Percentiles rank a stretch among this genome's conserved stretches.
phyloP scores from a whole-genome alignment of 1,284 basidiomycete genomes.

The Cryptococcus sp. region DNA sequence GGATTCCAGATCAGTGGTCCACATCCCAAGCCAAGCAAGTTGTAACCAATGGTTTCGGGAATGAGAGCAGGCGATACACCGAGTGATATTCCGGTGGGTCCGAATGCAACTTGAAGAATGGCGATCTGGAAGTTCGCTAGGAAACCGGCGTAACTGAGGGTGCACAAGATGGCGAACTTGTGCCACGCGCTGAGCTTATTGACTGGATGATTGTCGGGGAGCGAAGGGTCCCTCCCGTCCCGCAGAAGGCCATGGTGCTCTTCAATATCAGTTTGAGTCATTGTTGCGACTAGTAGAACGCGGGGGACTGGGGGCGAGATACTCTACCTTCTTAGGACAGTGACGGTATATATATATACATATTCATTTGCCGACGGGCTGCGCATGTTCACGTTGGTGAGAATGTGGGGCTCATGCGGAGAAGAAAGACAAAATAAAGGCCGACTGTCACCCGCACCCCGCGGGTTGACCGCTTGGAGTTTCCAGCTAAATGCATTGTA shows the following conservation, averaged over 20 bases:
- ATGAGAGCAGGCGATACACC: slow-evolving; percentile 32
- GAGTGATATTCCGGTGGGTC: slow-evolving; percentile 31
- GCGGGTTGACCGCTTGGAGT: too few relatives aligned
- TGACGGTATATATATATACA: too few relatives aligned
- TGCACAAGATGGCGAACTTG: slow-evolving; percentile 42
- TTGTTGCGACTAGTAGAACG: not conserved
- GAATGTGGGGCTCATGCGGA: too few relatives aligned
- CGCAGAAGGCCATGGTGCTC: not conserved
- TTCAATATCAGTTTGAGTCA: not conserved
- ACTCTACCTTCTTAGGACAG: too few relatives aligned
- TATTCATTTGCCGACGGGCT: too few relatives aligned
- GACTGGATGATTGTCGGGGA: slow-evolving; percentile 33
- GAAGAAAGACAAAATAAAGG: too few relatives aligned
- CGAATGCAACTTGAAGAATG: slow-evolving; percentile 22
- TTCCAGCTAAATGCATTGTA: too few relatives aligned
- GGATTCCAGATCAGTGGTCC: slow-evolving; percentile 47
- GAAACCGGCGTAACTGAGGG: slow-evolving; percentile 33
- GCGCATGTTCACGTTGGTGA: too few relatives aligned
- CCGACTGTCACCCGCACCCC: too few relatives aligned
- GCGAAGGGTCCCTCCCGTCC: slow-evolving; percentile 7
- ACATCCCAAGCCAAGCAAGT: slow-evolving; percentile 49
- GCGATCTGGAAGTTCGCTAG: slow-evolving; percentile 41
- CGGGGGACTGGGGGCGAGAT: not conserved
- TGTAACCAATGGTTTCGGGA: slow-evolving; percentile 49
- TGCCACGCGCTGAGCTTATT: slow-evolving; percentile 35